Evolutionary conservation across 352 stramenopile species (phyloP).

Genomic region (Phytophthora litchii): DNA sequence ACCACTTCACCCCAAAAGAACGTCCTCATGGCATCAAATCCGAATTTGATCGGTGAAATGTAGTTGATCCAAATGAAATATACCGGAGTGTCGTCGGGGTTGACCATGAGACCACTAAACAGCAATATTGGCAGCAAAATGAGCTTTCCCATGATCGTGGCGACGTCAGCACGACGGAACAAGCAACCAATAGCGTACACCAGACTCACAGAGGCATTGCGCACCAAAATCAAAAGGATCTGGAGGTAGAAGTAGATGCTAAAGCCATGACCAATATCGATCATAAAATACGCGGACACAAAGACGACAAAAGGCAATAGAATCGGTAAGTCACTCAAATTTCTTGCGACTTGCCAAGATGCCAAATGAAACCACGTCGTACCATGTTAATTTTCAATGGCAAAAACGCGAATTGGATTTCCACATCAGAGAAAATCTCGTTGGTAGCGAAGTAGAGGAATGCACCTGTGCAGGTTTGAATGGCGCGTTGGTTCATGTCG

Average conservation of each 20-base stretch:
- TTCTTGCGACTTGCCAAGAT: slow-evolving; percentile 56
- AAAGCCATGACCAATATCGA: slow-evolving; percentile 41
- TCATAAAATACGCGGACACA: slow-evolving; percentile 48
- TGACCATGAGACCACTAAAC: slow-evolving; percentile 57
- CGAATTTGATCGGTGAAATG: slow-evolving; percentile 63
- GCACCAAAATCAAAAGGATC: slow-evolving; percentile 39
- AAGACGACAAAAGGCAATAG: slow-evolving; percentile 49
- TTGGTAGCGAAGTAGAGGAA: slow-evolving; percentile 57
- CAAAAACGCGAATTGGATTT: slow-evolving; percentile 28
- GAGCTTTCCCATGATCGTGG: slow-evolving; percentile 47
- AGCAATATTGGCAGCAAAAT: slow-evolving; percentile 55
- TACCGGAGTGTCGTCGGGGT: slow-evolving; percentile 32
- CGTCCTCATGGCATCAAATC: slow-evolving; percentile 51
- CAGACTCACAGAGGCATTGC: slow-evolving; percentile 20
- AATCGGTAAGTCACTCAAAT: slow-evolving; percentile 51
- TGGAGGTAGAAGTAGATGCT: slow-evolving; percentile 47
- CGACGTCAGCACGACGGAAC: slow-evolving; percentile 35
- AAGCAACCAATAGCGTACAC: slow-evolving; percentile 47
- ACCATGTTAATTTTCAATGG: slow-evolving; percentile 43
- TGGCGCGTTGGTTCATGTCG: slow-evolving; percentile 36
- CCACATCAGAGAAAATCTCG: slow-evolving; percentile 34
- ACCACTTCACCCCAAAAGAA: slow-evolving; percentile 47
- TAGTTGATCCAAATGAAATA: slow-evolving; percentile 72
- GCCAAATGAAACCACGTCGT: slow-evolving; percentile 50
- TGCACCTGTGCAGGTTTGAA: slow-evolving; percentile 50